Percentiles rank a stretch among this genome's conserved stretches.
Evolutionary conservation across 1,284 basidiomycete species (phyloP).

Genomic region (Ustilago sp.): DNA sequence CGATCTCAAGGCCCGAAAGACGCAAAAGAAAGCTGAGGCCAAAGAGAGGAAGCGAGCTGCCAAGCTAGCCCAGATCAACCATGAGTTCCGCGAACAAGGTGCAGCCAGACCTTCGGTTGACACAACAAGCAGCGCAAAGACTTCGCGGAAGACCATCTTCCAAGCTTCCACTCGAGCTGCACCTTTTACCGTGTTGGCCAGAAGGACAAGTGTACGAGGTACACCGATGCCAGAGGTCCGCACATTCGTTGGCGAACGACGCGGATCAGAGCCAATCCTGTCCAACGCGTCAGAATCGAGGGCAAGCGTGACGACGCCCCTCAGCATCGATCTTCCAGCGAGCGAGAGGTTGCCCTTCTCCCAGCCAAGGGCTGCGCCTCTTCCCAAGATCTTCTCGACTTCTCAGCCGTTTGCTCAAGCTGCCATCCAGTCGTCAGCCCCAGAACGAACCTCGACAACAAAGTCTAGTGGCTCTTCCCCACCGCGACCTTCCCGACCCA

Average conservation of each 20-base stretch:
- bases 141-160: conserved; percentile 36
- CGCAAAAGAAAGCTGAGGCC: conserved; percentile 26
- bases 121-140: not conserved
- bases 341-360: conserved; percentile 12
- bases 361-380: conserved; percentile 19
- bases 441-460: not conserved
- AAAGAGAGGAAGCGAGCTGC: conserved; percentile 31
- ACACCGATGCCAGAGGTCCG: conserved; percentile 3
- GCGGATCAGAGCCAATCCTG: conserved; percentile 17
- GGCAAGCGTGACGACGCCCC: not conserved
- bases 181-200: not conserved
- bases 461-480: conserved; percentile 6
- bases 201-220: conserved; percentile 22
- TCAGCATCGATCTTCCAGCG: conserved; percentile 19
- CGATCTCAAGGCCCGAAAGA: conserved; percentile 47
- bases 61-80: conserved; percentile 19
- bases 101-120: conserved; percentile 4
- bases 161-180: conserved; percentile 27
- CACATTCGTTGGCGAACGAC: conserved; percentile 12
- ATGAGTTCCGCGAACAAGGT: conserved; percentile 5
- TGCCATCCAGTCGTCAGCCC: not conserved
- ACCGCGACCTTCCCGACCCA: conserved; percentile 18
- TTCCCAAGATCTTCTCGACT: conserved; percentile 7
- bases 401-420: not conserved
- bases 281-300: not conserved